Base-by-base conservation (phyloP, 2,329 filamentous ascomycete genomes). In the Penicillium sp. region DNA sequence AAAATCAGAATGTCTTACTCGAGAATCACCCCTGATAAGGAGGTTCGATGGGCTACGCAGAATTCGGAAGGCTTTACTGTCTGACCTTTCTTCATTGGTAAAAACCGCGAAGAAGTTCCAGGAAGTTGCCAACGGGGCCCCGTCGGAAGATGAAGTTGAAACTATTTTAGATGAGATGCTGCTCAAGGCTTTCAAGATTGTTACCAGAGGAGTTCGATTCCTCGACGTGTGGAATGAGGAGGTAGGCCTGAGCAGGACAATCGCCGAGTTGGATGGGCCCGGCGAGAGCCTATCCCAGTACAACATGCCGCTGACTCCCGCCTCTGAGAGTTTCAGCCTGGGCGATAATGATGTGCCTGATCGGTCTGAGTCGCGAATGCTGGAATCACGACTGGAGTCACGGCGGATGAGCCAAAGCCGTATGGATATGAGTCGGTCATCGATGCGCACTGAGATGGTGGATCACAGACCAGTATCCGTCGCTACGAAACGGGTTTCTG, bases 131-230 rank as follows among this genome's bases (percentile, higher is more conserved):
- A 80, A 78, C 56, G 79, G 79, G 62, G 74, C 40, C 10, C 66
- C 72, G 0, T 60, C 69, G 14, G 70, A 76, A 28, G 72, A 78
- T 28, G 72, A 73, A 31, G 66, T 77, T n/a, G 71, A 75, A 43
- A 69, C 67, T 17, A 84, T 93, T 55, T 84, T 97, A 55, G 93
- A 97, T 68, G 90, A 96, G 71, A 91, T 97, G 84, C 89, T 97
- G 25, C 78, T 96, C 50, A 94, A 92, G 72, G 92, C 92, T 0
- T 97, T 96, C 78, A 91, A 89, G 69, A 91, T 97, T 50, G 89
- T 96, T n/a, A 93, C 88, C 45, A 87, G 93, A 66, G 91, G 90
- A 14, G 91, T 97, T 26, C 84, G 88, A 42, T 97, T 99, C 68
- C 81, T 96, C 40, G 94, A 99, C 64, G 82, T 93, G 2, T 87